These are phyloP conservation scores for Pelargonium nanum DNA, from an alignment of 345 rosid species.

Conservation along the genomic window DNA sequence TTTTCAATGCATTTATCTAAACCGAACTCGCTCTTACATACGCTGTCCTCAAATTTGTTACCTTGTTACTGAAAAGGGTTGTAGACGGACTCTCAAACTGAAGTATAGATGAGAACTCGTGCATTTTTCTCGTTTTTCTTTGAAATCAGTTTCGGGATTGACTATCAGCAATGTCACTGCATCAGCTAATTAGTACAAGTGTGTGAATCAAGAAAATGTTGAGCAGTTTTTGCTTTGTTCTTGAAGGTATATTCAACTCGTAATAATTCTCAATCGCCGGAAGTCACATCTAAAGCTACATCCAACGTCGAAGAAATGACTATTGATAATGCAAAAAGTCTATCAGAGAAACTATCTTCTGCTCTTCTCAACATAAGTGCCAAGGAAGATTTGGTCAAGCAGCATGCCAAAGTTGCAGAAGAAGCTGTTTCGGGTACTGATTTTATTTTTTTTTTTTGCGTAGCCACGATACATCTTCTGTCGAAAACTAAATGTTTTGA, in stretches of 20 bases:
- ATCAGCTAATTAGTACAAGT: too few species aligned
- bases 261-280: conserved; percentile 51
- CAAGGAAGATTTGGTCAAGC: conserved; percentile 78
- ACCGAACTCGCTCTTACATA: too few species aligned
- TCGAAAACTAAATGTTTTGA: too few species aligned
- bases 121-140: too few species aligned
- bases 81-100: too few species aligned
- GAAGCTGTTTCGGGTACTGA: conserved; percentile 86
- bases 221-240: conserved; percentile 8
- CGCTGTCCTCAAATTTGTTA: too few species aligned
- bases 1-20: too few species aligned
- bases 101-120: too few species aligned
- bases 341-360: conserved; percentile 60
- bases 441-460: neutral
- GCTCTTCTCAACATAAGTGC: conserved; percentile 66
- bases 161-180: too few species aligned
- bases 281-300: conserved; percentile 38
- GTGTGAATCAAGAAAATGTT: neutral
- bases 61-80: too few species aligned
- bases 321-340: conserved; percentile 34
- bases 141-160: too few species aligned
- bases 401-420: conserved; percentile 92
- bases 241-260: conserved; percentile 25
- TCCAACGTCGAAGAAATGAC: conserved; percentile 40
- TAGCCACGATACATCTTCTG: too few species aligned